phyloP scores from a whole-genome alignment of 1,139 yeast genomes.

The Debaryomyces subglobosus region DNA sequence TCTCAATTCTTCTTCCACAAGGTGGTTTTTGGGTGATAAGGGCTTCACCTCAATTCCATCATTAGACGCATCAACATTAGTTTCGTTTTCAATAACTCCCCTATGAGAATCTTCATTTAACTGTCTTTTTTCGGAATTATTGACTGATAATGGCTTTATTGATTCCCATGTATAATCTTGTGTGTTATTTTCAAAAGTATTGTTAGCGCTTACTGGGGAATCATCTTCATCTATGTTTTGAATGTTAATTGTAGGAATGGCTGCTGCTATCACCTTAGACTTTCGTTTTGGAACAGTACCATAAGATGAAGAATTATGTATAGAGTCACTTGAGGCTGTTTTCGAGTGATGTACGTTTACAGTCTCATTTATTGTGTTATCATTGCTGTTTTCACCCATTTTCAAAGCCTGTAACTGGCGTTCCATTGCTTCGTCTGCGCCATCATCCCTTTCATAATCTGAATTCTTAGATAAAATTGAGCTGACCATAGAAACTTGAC shows the following conservation, averaged over 20 bases:
- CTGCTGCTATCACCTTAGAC: background rate
- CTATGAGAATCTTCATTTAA: background rate
- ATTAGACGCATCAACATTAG: background rate
- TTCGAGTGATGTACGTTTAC: background rate
- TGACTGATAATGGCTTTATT: conserved; percentile 30
- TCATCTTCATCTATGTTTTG: conserved; percentile 12
- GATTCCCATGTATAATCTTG: conserved; percentile 21
- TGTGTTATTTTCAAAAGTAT: conserved; percentile 1
- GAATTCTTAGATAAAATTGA: conserved; percentile 46
- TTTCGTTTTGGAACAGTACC: background rate
- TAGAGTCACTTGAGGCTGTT: background rate
- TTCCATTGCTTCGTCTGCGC: conserved; percentile 43
- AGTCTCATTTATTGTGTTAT: background rate
- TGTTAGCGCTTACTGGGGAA: background rate
- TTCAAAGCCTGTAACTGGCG: conserved; percentile 44
- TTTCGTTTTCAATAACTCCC: background rate
- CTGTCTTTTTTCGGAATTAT: conserved; percentile 18
- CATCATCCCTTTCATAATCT: conserved; percentile 37
- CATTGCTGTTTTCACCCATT: conserved; percentile 18
- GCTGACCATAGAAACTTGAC: conserved; percentile 48
- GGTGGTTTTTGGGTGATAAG: conserved; percentile 36
- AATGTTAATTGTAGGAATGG: conserved; percentile 22
- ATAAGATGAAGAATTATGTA: background rate
- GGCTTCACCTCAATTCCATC: conserved; percentile 21
- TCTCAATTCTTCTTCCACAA: conserved; percentile 33